Base-by-base conservation (phyloP, 441 rosid genomes). In the Jatropha podagrica region DNA sequence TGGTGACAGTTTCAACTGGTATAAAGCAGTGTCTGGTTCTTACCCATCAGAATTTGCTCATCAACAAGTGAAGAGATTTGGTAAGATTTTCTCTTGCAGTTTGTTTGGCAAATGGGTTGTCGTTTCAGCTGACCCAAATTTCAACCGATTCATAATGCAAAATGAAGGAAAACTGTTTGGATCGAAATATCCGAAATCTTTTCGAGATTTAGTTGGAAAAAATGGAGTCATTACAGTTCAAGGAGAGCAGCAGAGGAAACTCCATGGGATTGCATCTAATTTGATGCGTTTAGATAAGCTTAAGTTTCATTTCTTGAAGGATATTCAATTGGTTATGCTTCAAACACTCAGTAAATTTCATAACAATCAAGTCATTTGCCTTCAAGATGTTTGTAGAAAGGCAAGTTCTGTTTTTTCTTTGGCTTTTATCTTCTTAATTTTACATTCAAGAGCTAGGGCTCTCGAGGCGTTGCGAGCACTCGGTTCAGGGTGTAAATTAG, bases 361-460 rank as follows among this genome's bases (percentile, higher is more conserved):
- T 18, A 75, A 86, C 48, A 77, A 85, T 60, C 92, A 87, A 79
- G 83, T 84, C 49, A 79, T 93, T 51, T 79, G 80, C 44, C 97
- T 93, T 51, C 95, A 91, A 69, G 95, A 93, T 83, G 85, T 88
- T 65, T 90, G 98, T 71, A 90, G 98, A 77, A 90, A 88, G 98
- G 98, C 9, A 5, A 42, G 46, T 42, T 42, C 46, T 42, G 46
- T 42, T 42, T 8, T 4, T 5, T 42, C 9, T 42, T 42, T 5
- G 6, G 6, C 7, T 42, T 42, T 42, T 42, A 42, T 42, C 7
- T 42, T 42, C 46, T 42, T 42, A 8, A 42, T 42, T 42, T 42
- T 5, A 42, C 4, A 32, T 32, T 32, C 2, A 32, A 32, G 32
- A 32, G 32, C 32, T 32, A 32, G 32, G 32, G 32, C 32, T 32